Conservation (phyloP, 2,329 filamentous ascomycete genomes). For the Podosphaera fusca region DNA sequence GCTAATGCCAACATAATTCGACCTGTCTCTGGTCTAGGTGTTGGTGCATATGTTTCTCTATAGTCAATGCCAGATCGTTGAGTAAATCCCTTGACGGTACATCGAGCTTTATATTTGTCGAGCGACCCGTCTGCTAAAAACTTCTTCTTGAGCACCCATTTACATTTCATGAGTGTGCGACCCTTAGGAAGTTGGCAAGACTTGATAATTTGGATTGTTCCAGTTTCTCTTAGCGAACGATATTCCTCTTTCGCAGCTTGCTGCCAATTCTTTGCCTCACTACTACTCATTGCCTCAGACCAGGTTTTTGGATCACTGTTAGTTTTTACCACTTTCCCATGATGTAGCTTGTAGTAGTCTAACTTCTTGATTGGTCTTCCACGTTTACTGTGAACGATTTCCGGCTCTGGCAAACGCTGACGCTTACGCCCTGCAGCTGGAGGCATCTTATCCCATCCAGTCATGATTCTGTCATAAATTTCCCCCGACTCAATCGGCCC, state of each 20-base stretch:
- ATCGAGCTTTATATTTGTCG: background rate
- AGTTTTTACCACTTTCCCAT: background rate
- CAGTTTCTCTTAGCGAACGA: background rate
- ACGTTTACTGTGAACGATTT: background rate
- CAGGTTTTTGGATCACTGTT: background rate
- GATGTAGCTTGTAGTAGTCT: background rate
- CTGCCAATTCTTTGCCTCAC: background rate
- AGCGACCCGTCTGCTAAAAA: background rate
- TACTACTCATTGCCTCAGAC: background rate
- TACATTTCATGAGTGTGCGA: background rate
- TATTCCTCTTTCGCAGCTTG: background rate
- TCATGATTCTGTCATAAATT: background rate
- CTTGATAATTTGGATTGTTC: background rate
- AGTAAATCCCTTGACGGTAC: background rate
- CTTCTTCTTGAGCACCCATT: background rate
- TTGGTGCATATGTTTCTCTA: background rate
- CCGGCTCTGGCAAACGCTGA: background rate
- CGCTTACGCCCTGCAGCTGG: background rate
- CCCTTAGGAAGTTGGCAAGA: background rate
- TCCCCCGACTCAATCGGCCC: background rate
- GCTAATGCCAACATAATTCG: background rate
- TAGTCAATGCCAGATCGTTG: background rate
- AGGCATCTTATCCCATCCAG: background rate
- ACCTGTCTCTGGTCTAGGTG: background rate
- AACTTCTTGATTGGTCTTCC: background rate